Base-by-base conservation (phyloP, 768 basidiomycete genomes). In the Hebeloma cylindrosporum region DNA sequence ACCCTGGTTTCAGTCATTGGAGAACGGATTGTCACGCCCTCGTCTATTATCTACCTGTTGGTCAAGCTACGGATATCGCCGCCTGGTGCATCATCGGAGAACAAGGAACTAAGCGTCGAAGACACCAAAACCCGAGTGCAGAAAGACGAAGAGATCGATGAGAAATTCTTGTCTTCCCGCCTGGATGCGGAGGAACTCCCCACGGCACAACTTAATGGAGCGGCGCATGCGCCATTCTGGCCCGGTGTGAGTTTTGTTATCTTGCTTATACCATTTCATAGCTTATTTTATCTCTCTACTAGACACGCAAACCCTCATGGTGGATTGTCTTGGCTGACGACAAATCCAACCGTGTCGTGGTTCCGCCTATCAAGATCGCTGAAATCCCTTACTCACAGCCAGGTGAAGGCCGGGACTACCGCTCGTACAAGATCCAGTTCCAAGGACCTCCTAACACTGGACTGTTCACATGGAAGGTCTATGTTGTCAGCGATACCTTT, bases 211-310 rank as follows among this genome's bases (percentile, higher is more conserved):
- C 53, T 67, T 7, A 69, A 69, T 40, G 80, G 75, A 20, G 82
- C 70, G 47, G 93, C 87, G n/a, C 94, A 99, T 61, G 90, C 94
- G 5, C 95, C 95, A 4, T 77, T 79, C 58, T 98, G 93, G 93
- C 93, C 95, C 44, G 79, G 75, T 48, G 93, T 94, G 56, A 32
- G 85, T 70, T 29, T 31, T 23, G 30, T 21, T 21, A 23, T 18
- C 34, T 26, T 29, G 10, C 13, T 32, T 3, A 2, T 17, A 37
- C 16, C 25, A 32, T 37, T 6, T 38, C 13, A 1, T 10, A 11
- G 8, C 3, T 16, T 29, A 50, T 20, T 47, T 20, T 38, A 39
- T 45, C 10, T 40, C 27, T 29, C 55, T 25, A 45, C 5, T 41
- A 94, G 90, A 75, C 83, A 43, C 91, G 93, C 47, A 94, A 89